Conservation (phyloP, 108 stramenopile genomes). For the Pseudonitzschia delicatissima region DNA sequence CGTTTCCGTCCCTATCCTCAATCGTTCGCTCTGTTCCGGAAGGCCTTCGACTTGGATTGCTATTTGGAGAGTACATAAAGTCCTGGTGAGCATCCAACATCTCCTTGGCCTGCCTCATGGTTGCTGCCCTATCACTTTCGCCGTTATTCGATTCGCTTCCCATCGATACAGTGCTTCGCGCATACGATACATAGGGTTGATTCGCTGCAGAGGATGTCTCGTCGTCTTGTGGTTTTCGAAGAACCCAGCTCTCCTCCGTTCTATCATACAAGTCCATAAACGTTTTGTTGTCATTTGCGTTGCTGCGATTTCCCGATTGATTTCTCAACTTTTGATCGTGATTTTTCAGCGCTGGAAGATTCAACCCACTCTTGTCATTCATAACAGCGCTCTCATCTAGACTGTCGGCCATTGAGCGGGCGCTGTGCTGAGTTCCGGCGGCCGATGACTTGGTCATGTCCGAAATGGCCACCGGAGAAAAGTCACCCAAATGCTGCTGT, state of each 20-base stretch:
- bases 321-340: not conserved
- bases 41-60: not conserved
- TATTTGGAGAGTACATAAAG: conserved; percentile 23
- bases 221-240: conserved; percentile 9
- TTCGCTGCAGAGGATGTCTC: conserved; percentile 2
- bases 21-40: not conserved
- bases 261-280: conserved; percentile 14
- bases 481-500: too few relatives aligned
- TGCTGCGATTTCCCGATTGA: not conserved
- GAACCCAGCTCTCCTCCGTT: conserved; percentile 30
- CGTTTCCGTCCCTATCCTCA: conserved; percentile 36
- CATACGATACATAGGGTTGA: conserved; percentile 17
- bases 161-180: conserved; percentile 11
- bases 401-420: not conserved
- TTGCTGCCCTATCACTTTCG: conserved; percentile 20
- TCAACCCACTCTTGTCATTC: not conserved
- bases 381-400: not conserved
- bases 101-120: conserved; percentile 24
- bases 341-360: not conserved
- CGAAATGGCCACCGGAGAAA: conserved; percentile 2
- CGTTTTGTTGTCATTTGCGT: not conserved
- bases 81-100: conserved; percentile 18
- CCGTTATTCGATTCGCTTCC: not conserved
- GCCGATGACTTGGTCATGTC: conserved; percentile 5
- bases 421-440: not conserved